phyloP scores from a whole-genome alignment of 345 rosid species.

The Cardiospermum halicacabum region DNA sequence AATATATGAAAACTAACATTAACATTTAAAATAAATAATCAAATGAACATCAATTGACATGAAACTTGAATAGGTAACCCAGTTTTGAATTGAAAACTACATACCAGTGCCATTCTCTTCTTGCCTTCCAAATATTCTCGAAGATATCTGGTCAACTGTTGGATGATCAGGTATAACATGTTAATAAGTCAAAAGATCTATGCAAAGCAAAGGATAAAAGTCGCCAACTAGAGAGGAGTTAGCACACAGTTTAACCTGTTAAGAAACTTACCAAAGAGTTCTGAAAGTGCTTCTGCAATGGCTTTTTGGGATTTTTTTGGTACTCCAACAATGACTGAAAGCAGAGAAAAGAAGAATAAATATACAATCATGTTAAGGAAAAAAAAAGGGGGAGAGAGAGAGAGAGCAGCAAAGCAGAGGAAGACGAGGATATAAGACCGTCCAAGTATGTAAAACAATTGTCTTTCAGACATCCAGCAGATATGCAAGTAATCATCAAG shows the following conservation, averaged over 20 bases:
- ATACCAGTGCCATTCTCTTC: conserved; percentile 87
- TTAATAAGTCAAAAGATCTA: neutral
- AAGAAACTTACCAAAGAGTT: conserved; percentile 70
- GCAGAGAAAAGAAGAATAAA: conserved; percentile 8
- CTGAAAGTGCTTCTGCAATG: conserved; percentile 78
- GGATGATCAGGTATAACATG: conserved; percentile 8
- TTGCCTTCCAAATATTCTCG: conserved; percentile 89
- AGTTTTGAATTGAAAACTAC: conserved; percentile 17
- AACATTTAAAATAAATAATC: neutral
- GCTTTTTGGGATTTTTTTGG: conserved; percentile 84
- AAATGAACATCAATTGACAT: neutral
- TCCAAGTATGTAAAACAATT: neutral
- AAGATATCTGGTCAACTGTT: conserved; percentile 78
- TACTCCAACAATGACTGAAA: conserved; percentile 78
- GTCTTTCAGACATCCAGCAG: neutral
- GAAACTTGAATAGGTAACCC: neutral
- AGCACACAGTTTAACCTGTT: neutral
- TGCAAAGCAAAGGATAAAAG: neutral
- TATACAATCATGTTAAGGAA: conserved; percentile 7
- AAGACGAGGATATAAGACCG: neutral
- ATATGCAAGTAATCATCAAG: neutral
- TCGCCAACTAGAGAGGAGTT: neutral
- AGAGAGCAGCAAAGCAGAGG: no score
- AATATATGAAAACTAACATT: neutral
- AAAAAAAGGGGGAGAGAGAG: neutral